Base-by-base conservation (phyloP, 495 filamentous ascomycete genomes). In the Amniculicola lignicola region DNA sequence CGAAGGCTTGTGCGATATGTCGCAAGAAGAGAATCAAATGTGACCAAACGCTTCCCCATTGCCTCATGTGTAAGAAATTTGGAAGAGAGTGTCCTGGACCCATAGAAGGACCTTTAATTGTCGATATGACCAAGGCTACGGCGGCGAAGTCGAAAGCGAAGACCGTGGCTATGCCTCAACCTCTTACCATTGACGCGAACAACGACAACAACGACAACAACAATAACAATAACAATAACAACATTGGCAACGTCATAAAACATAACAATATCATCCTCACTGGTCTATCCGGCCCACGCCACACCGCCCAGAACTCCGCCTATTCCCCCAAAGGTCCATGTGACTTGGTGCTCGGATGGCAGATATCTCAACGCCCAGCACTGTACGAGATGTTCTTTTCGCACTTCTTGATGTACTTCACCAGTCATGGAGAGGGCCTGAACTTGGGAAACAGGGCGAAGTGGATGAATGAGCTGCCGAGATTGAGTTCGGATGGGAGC, bases 21-120 rank as follows among this genome's bases (percentile, higher is more conserved):
- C 55, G 48, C 37, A 42, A 52, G 39, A 59, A 52, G 21, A 38
- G 55, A 24, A 52, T 59, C 18, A 59, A 52, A 18, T 59, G 55
- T 40, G 55, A 59, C 25, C 47, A 47, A 2, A 59, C 55, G n/a
- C 47, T 59, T 4, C 55, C 55, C 9, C n/a, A 46, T 11, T 59
- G 55, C 29, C 48, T 59, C 9, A 59, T 59, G 55, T 59, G 55
- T 28, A 46, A 46, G 21, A 25, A 40, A 1, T 44, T 28, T 2
- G 29, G 38, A 4, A n/a, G 29, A 12, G 11, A 51, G 1, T 59
- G 55, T 52, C 55, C 55, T 10, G 55, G 55, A 23, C 47, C 48
- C 0, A 29, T 44, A 0, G 37, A 51, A 4, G 55, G 46, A 11
- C 47, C 55, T 2, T 29, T 59, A 10, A 36, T 59, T 25, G 38